These are phyloP conservation scores for Pulicaria dysenterica DNA, from an alignment of 129 eudicot genomes.

Conservation along the genomic window DNA sequence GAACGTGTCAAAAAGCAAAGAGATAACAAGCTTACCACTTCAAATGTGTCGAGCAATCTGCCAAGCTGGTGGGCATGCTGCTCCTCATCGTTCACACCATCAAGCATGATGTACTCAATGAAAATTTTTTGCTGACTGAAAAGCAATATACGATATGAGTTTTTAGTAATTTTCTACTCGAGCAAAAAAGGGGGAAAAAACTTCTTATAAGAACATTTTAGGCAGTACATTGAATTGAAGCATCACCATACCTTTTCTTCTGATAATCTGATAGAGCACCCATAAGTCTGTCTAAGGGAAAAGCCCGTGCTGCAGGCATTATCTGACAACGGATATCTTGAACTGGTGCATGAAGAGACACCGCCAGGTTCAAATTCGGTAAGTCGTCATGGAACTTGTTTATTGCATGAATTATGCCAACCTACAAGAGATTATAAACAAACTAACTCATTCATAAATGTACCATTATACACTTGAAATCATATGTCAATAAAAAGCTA, in stretches of 20 bases:
- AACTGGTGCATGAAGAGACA: conserved; percentile 96
- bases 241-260: conserved; percentile 53
- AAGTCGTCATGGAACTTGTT: conserved; percentile 79
- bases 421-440: conserved; percentile 39
- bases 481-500: not conserved
- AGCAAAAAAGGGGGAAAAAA: not conserved
- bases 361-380: conserved; percentile 85
- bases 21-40: conserved; percentile 63
- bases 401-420: conserved; percentile 91
- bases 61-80: conserved; percentile 97
- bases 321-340: conserved; percentile 94
- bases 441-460: too few species aligned
- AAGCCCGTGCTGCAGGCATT: conserved; percentile 99
- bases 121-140: conserved; percentile 91
- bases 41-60: conserved; percentile 75
- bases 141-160: conserved; percentile 29
- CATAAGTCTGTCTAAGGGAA: conserved; percentile 94
- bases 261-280: conserved; percentile 76
- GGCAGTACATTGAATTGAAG: too few species aligned
- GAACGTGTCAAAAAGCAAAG: too few species aligned
- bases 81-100: conserved; percentile 93
- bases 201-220: too few species aligned
- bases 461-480: too few species aligned
- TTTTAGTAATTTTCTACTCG: not conserved
- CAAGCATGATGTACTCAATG: conserved; percentile 96